Conservation (phyloP, 164 flowering plant species). For the Magnolia kwangsiensis region DNA sequence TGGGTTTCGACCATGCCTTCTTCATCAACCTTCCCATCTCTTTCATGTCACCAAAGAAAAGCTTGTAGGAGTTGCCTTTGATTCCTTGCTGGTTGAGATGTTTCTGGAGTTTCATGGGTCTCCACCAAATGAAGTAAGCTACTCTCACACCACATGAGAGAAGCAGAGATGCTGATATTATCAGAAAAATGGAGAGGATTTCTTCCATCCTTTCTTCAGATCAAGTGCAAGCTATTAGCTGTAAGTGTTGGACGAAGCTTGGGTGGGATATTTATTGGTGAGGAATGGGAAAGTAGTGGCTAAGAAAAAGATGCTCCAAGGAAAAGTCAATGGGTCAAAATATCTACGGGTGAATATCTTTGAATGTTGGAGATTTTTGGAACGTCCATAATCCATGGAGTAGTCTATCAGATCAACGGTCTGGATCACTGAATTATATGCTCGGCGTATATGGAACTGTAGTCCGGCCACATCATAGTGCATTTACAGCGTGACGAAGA, state of each 20-base stretch:
- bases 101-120: slow-evolving; percentile 35
- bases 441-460: too few species aligned
- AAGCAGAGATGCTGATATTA: not conserved
- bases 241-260: not conserved
- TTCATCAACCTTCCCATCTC: slow-evolving; percentile 16
- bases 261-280: too few species aligned
- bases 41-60: slow-evolving; percentile 36
- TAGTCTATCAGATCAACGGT: too few species aligned
- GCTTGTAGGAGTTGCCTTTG: slow-evolving; percentile 36
- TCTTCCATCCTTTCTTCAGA: not conserved
- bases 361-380: too few species aligned
- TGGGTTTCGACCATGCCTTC: slow-evolving; percentile 43
- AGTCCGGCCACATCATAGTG: too few species aligned
- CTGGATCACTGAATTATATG: too few species aligned
- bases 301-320: too few species aligned
- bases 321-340: too few species aligned
- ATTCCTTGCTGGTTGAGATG: slow-evolving; percentile 39
- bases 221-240: not conserved
- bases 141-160: not conserved
- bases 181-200: not conserved
- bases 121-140: slow-evolving; percentile 37
- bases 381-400: too few species aligned
- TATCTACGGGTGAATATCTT: too few species aligned
- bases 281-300: too few species aligned
- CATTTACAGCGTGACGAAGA: too few species aligned